phyloP scores from a whole-genome alignment of 164 flowering plant genomes.

The Umbilicus rupestris region DNA sequence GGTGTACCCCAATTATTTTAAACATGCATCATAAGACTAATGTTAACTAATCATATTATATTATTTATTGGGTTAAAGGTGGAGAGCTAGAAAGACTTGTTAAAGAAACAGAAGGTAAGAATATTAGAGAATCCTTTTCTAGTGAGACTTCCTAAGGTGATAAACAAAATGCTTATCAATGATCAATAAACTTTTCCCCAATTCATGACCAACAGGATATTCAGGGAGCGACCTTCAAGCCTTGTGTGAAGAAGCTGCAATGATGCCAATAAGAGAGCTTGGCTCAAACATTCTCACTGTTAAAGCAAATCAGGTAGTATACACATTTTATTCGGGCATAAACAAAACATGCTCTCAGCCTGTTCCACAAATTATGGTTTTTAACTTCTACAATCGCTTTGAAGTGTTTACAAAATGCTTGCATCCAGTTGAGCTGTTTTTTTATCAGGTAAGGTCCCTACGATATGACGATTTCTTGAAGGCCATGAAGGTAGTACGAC shows the following conservation, averaged over 20 bases:
- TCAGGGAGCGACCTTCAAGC: conserved; percentile 99
- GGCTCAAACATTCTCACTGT: conserved; percentile 78
- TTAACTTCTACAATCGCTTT: too few species aligned
- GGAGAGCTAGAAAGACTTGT: conserved; percentile 71
- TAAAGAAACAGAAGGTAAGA: conserved; percentile 75
- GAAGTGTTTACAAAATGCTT: too few species aligned
- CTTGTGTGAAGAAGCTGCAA: conserved; percentile 34
- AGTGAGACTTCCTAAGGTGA: background rate
- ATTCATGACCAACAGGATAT: conserved; percentile 45
- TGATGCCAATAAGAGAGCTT: conserved; percentile 67
- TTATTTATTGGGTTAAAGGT: conserved; percentile 36
- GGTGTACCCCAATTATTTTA: background rate
- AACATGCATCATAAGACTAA: background rate
- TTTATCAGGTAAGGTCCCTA: conserved; percentile 4
- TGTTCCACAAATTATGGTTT: background rate
- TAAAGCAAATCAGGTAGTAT: conserved; percentile 67
- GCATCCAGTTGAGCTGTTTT: background rate
- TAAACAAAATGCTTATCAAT: background rate
- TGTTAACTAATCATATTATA: background rate
- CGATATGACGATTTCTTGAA: conserved; percentile 13
- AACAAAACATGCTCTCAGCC: background rate
- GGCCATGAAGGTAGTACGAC: conserved; percentile 88
- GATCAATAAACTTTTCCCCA: background rate
- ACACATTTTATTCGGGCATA: background rate
- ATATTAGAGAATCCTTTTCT: background rate